Conservation (phyloP, 2,329 filamentous ascomycete genomes). For the Aspergillus eucalypticola region DNA sequence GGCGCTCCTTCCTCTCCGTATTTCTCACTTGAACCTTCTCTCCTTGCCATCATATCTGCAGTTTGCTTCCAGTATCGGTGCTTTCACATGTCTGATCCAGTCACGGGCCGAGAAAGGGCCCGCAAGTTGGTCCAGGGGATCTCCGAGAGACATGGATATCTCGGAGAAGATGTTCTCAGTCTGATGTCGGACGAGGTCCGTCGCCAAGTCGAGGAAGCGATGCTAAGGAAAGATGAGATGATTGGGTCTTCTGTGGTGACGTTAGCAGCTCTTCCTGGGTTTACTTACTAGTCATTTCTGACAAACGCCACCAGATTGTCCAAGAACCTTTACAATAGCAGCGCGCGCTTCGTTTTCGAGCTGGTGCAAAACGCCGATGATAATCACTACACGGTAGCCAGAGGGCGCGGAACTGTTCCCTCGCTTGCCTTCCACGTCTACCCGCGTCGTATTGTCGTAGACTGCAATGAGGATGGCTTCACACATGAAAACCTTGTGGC, state of each 20-base stretch:
- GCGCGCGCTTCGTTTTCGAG: slow-evolving; percentile 32
- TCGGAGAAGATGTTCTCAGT: slow-evolving; percentile 5
- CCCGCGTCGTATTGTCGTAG: slow-evolving; percentile 41
- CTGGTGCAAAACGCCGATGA: slow-evolving; percentile 49
- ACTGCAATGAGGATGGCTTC: slow-evolving; percentile 49
- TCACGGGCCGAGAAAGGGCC: neutral
- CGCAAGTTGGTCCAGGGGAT: slow-evolving; percentile 11
- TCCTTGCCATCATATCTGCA: too few species aligned
- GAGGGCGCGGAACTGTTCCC: slow-evolving; percentile 12
- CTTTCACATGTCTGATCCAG: neutral
- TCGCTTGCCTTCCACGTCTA: slow-evolving; percentile 25
- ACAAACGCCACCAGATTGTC: slow-evolving; percentile 13
- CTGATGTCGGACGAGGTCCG: slow-evolving; percentile 5
- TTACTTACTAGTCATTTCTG: neutral
- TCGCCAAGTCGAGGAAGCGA: slow-evolving; percentile 10
- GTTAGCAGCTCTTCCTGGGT: neutral
- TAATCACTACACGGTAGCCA: slow-evolving; percentile 31
- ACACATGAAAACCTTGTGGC: slow-evolving; percentile 35
- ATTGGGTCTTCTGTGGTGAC: slow-evolving; percentile 14
- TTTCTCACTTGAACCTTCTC: too few species aligned
- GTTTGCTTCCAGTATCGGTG: neutral
- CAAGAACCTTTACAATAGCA: slow-evolving; percentile 23
- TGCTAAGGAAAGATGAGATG: slow-evolving; percentile 15
- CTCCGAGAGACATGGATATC: slow-evolving; percentile 7
- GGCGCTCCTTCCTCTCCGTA: too few species aligned